Base-by-base conservation (phyloP, 2,329 filamentous ascomycete species). In the Hypocreales sp. region DNA sequence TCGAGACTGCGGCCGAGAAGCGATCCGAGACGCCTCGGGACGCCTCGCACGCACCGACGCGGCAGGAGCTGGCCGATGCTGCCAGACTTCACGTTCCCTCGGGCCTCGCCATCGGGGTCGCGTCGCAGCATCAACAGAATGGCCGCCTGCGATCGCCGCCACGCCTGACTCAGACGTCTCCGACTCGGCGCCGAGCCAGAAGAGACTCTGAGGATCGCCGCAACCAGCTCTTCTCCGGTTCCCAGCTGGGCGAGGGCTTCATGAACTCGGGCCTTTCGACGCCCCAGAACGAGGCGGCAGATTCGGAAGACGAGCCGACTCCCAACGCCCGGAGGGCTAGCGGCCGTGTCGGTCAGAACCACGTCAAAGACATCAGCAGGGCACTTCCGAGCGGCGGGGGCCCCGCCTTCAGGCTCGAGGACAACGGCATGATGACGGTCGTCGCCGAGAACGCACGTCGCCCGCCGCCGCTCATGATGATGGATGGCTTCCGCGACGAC, bases 211-310 rank as follows among this genome's bases (percentile, higher is more conserved):
- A 35, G 27, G 32, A 38, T 32, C 31, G 32, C 21, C 35, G 35
- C 13, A 31, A 30, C 11, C 45, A 43, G 8, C 31, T 55, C n/a
- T 55, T 56, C 22, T 46, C 41, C 16, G 52, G 52, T 5, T 56
- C 52, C 5, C 50, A 55, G 31, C 44, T 56, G 5, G 50, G 48
- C 9, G 52, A 56, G 8, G 45, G 44, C 24, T 56, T 56, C 22
- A 52, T 56, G 50, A 44, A 48, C 13, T 56, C 52, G 16, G 47
- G 50, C 6, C 35, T 51, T 5, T 52, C 52, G 8, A 53, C 52
- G 10, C 52, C 52, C 10, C 42, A 40, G 11, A 51, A 48, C 17
- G 50, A 51, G 9, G 28, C 34, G n/a, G 35, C 25, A 30, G 24
- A 26, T 22, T 16, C 31, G 22, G 31, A 29, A 9, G 31, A 33